A percentile compares a stretch with the other conserved stretches of the same genome.
Evolutionary conservation across 306 rosid genomes (phyloP).

Genomic region (Begonia peltatifolia): DNA sequence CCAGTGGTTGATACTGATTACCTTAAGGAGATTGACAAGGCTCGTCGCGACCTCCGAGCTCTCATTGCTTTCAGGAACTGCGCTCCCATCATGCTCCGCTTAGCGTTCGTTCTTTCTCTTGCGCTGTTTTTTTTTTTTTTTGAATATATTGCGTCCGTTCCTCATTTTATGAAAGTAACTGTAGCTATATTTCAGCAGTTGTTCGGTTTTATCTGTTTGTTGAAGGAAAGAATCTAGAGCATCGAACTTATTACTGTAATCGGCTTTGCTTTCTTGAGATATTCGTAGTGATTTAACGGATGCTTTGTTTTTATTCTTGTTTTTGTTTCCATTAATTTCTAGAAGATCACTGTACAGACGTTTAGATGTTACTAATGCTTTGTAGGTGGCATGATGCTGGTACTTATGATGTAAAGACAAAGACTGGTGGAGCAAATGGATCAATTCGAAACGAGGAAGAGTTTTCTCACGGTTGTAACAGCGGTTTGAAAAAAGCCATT

Average conservation of each 20-base stretch:
- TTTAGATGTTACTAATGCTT: constrained; percentile 1
- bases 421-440: constrained; percentile 85
- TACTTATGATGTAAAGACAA: constrained; percentile 57
- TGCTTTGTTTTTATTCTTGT: background rate
- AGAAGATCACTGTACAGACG: background rate
- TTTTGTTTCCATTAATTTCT: background rate
- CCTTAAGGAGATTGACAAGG: constrained; percentile 59
- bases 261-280: too few relatives aligned
- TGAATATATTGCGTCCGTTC: too few relatives aligned
- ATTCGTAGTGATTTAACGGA: background rate
- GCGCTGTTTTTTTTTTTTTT: constrained; percentile 5
- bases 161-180: too few relatives aligned
- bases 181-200: too few relatives aligned
- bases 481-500: constrained; percentile 75
- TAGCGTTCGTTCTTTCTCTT: constrained; percentile 39
- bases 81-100: constrained; percentile 88
- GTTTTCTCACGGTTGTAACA: constrained; percentile 65
- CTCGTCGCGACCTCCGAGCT: constrained; percentile 87
- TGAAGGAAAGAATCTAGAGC: too few relatives aligned
- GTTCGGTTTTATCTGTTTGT: too few relatives aligned
- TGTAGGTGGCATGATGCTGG: constrained; percentile 97
- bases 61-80: constrained; percentile 73
- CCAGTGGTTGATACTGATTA: constrained; percentile 61
- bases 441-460: constrained; percentile 84
- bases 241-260: too few relatives aligned